phyloP scores from a whole-genome alignment of 2,329 filamentous ascomycete genomes.

The Myriosclerotinia curreyana region DNA sequence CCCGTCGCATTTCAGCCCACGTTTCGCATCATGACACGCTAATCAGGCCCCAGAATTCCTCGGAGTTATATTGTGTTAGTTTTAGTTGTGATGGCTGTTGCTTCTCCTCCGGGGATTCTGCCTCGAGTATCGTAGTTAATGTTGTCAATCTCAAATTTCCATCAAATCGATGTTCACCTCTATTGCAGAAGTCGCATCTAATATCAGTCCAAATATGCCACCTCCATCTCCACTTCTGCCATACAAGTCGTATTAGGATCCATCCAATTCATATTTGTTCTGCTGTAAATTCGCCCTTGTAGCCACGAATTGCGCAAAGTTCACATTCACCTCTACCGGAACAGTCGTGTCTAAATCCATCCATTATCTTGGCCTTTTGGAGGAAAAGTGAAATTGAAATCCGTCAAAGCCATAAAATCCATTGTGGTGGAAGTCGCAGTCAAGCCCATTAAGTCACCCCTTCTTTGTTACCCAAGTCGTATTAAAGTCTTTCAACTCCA shows the following conservation, averaged over 20 bases:
- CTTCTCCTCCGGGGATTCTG: too few species aligned
- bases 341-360: neutral
- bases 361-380: neutral
- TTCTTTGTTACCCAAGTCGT: too few species aligned
- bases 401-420: too few species aligned
- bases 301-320: neutral
- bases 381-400: too few species aligned
- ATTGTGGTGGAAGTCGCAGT: neutral
- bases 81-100: neutral
- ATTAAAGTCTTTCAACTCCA: too few species aligned
- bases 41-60: neutral
- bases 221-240: neutral
- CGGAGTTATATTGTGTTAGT: neutral
- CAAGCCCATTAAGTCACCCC: neutral
- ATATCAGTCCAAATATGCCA: fast-evolving
- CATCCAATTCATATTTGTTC: neutral
- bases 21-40: too few species aligned
- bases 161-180: fast-evolving
- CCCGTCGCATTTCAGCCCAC: neutral
- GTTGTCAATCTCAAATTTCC: neutral
- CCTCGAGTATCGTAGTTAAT: neutral
- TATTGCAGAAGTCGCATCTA: neutral
- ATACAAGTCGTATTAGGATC: neutral
- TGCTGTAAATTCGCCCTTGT: neutral
- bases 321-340: neutral